Conservation (phyloP, 306 rosid species). For the Heteromeles arbutifolia region DNA sequence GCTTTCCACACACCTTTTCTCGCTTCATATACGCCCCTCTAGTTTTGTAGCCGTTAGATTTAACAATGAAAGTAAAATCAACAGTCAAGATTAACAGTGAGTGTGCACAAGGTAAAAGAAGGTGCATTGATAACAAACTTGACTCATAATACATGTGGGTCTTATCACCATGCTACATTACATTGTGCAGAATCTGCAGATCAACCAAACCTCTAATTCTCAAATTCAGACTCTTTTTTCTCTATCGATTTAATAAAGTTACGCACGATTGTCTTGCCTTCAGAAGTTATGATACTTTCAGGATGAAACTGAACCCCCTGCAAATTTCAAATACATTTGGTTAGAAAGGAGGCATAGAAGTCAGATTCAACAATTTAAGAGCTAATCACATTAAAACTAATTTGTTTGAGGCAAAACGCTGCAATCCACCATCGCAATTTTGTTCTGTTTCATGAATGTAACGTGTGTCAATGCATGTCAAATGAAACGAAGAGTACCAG, state of each 20-base stretch:
- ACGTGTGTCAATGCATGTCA: neutral
- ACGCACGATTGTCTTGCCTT: constrained; percentile 59
- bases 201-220: constrained; percentile 2
- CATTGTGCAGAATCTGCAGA: neutral
- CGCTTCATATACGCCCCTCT: too few species aligned
- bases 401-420: neutral
- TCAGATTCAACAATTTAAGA: neutral
- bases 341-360: neutral
- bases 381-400: neutral
- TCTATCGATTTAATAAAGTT: constrained; percentile 66
- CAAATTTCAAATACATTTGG: constrained; percentile 8
- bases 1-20: too few species aligned
- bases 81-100: too few species aligned
- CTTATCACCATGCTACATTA: neutral
- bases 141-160: neutral
- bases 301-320: constrained; percentile 99
- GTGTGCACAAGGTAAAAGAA: too few species aligned
- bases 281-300: constrained; percentile 78
- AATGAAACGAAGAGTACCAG: neutral
- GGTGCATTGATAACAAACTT: neutral
- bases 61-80: too few species aligned
- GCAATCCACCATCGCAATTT: neutral
- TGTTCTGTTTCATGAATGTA: neutral
- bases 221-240: constrained; percentile 42
- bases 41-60: too few species aligned